phyloP scores from a whole-genome alignment of 2,329 filamentous ascomycete species.

The Aspergillus alliaceus region DNA sequence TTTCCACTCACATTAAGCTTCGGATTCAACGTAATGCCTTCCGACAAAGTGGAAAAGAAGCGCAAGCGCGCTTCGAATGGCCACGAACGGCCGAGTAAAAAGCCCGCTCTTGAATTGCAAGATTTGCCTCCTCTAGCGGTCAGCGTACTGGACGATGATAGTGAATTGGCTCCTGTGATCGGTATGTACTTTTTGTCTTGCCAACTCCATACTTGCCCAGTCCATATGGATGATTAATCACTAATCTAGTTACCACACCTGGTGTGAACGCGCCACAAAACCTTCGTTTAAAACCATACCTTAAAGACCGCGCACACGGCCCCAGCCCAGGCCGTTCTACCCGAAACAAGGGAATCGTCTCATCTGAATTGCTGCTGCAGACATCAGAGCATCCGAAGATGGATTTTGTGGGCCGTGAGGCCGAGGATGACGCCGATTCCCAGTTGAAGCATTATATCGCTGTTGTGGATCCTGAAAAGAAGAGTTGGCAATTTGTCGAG shows the following conservation, averaged over 20 bases:
- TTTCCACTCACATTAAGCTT: background rate
- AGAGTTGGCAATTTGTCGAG: slow-evolving; percentile 55
- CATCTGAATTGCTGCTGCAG: slow-evolving; percentile 58
- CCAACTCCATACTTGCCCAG: slow-evolving; percentile 29
- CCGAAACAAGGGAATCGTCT: slow-evolving; percentile 36
- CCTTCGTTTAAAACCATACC: slow-evolving; percentile 40
- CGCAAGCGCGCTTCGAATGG: slow-evolving; percentile 50
- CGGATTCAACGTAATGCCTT: slow-evolving; percentile 26
- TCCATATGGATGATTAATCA: background rate
- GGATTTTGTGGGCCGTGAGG: slow-evolving; percentile 57
- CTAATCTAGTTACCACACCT: slow-evolving; percentile 33
- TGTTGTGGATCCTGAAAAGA: slow-evolving; percentile 56
- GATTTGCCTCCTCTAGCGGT: slow-evolving; percentile 44
- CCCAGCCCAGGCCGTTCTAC: slow-evolving; percentile 20
- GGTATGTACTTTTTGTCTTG: slow-evolving; percentile 38
- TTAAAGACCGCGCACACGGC: slow-evolving; percentile 51
- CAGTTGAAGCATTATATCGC: slow-evolving; percentile 62
- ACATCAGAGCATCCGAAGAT: slow-evolving; percentile 61
- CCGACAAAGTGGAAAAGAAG: slow-evolving; percentile 48
- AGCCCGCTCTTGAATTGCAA: slow-evolving; percentile 41
- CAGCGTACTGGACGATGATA: slow-evolving; percentile 48
- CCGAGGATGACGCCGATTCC: slow-evolving; percentile 52
- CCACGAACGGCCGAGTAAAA: slow-evolving; percentile 50
- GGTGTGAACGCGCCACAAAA: slow-evolving; percentile 32
- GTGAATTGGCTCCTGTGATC: slow-evolving; percentile 50